These are phyloP conservation scores for Byssothecium circinans DNA, from an alignment of 2,329 filamentous ascomycete genomes.

Conservation along the genomic window DNA sequence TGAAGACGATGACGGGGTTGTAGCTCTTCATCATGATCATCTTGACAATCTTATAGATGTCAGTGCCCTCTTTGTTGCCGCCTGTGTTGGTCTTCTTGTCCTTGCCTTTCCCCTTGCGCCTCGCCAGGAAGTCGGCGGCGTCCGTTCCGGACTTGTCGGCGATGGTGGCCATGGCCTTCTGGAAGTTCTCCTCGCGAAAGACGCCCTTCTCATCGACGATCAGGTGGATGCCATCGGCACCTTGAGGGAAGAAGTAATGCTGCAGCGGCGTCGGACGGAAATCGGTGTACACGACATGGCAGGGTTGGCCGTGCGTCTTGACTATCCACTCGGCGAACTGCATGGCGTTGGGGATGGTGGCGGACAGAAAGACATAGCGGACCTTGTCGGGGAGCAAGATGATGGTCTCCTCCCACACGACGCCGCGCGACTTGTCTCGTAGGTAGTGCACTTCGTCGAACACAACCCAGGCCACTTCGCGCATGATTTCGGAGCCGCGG, in stretches of 20 bases:
- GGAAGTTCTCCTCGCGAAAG: conserved; percentile 97
- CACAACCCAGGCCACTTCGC: conserved; percentile 96
- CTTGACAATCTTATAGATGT: conserved; percentile 96
- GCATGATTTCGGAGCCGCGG: conserved; percentile 97
- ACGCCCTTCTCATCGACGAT: conserved; percentile 96
- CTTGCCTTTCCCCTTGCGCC: conserved; percentile 83
- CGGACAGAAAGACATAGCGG: conserved; percentile 95
- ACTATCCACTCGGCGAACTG: conserved; percentile 99
- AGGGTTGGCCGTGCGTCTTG: conserved; percentile 96
- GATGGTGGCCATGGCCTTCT: conserved; percentile 89
- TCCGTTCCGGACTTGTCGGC: conserved; percentile 86
- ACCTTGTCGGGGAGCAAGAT: conserved; percentile 98
- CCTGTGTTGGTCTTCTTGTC: conserved; percentile 92
- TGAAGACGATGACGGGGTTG: conserved; percentile 98
- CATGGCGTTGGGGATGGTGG: conserved; percentile 98
- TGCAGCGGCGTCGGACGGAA: conserved; percentile 95
- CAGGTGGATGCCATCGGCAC: conserved; percentile 88
- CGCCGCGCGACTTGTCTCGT: conserved; percentile 89
- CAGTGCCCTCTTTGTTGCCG: conserved; percentile 64
- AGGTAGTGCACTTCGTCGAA: conserved; percentile 99
- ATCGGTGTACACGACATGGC: conserved; percentile 98
- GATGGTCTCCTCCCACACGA: conserved; percentile 99
- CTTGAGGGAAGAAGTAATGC: conserved; percentile 95
- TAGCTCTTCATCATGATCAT: conserved; percentile 99
- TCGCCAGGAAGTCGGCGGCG: conserved; percentile 75